Conservation (phyloP, 2,329 filamentous ascomycete genomes). For the Samsoniella hepiali region DNA sequence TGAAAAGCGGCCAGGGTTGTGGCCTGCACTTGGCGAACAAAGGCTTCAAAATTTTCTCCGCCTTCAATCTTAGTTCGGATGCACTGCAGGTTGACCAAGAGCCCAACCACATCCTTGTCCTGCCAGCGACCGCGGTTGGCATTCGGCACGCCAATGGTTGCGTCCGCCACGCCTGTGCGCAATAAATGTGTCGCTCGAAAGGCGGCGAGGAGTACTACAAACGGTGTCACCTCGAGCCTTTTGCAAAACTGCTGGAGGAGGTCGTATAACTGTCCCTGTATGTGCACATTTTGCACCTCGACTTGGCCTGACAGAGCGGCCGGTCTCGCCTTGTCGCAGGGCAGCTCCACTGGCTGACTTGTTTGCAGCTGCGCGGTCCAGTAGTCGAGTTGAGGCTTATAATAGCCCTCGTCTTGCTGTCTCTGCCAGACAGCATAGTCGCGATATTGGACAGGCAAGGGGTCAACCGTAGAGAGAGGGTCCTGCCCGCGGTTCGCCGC, state of each 20-base stretch:
- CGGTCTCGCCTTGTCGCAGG: constrained; percentile 19
- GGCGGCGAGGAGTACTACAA: constrained; percentile 14
- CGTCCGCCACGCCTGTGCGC: constrained; percentile 16
- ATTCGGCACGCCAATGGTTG: constrained; percentile 9
- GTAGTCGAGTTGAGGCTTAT: constrained; percentile 23
- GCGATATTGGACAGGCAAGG: constrained; percentile 26
- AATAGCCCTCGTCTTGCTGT: constrained; percentile 12
- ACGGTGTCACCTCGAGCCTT: constrained; percentile 1
- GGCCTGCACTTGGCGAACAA: constrained; percentile 22
- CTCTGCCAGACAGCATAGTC: constrained; percentile 26
- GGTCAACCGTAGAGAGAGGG: constrained; percentile 18
- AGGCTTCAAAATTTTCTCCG: constrained; percentile 19
- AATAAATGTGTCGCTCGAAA: constrained; percentile 16
- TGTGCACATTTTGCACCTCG: neutral
- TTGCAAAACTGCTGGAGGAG: constrained; percentile 11
- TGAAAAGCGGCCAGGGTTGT: constrained; percentile 19
- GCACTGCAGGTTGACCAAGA: constrained; percentile 15
- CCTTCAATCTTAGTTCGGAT: constrained; percentile 20
- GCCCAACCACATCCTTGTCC: constrained; percentile 3
- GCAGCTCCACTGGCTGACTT: constrained; percentile 20
- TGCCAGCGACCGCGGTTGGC: constrained; percentile 12
- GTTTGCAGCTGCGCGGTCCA: constrained; percentile 20
- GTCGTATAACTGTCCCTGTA: constrained; percentile 13
- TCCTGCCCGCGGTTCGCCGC: constrained; percentile 20
- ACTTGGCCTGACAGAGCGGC: constrained; percentile 10